These are phyloP conservation scores for Cryomyces antarcticus DNA, from an alignment of 495 filamentous ascomycete genomes.

Conservation along the genomic window DNA sequence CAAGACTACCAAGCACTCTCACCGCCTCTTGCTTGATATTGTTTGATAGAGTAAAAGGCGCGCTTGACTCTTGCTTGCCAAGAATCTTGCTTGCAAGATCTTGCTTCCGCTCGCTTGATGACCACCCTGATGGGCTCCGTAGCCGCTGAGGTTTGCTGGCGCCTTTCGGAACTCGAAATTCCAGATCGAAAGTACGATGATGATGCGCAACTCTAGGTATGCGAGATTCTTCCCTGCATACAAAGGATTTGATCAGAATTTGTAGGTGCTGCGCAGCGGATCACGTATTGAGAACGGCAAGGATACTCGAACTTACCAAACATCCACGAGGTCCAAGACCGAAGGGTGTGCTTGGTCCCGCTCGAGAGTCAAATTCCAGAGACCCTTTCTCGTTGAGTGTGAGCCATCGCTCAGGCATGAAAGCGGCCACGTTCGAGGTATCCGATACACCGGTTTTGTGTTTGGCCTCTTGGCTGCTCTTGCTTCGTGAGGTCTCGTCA, in stretches of 20 bases:
- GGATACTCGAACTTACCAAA: not conserved
- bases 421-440: not conserved
- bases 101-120: too few relatives aligned
- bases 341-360: conserved; percentile 3
- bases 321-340: conserved; percentile 3
- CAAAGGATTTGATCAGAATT: not conserved
- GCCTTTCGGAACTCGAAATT: conserved; percentile 1
- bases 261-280: not conserved
- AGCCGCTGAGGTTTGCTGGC: not conserved
- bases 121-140: too few relatives aligned
- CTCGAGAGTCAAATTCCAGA: not conserved
- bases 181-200: conserved; percentile 1
- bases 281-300: too few relatives aligned
- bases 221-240: conserved; percentile 1
- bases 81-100: too few relatives aligned
- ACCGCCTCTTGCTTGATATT: too few relatives aligned
- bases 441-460: conserved; percentile 1
- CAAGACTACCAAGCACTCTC: too few relatives aligned
- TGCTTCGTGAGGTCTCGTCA: conserved; percentile 1
- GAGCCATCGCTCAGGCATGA: conserved; percentile 6
- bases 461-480: not conserved
- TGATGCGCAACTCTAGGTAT: conserved; percentile 1
- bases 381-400: not conserved
- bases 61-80: too few relatives aligned
- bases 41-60: too few relatives aligned